Evolutionary conservation across 257 asterid species (phyloP).

Genomic region (Plectranthus barbatus): DNA sequence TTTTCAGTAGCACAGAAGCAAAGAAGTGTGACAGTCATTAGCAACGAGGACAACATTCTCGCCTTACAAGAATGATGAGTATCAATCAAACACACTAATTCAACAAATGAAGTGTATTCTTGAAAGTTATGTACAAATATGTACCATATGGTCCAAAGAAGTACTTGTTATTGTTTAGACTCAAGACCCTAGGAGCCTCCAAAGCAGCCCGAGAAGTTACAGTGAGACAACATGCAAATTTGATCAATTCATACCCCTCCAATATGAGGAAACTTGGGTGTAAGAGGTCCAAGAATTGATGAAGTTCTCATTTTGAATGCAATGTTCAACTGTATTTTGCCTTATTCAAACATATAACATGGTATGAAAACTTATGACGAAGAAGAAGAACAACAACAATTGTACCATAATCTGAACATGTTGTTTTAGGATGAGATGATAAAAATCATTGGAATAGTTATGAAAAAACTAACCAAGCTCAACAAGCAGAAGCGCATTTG

Average conservation of each 20-base stretch:
- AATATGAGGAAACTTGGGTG: no score
- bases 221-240: neutral
- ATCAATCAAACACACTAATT: neutral
- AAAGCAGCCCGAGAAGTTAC: slow-evolving; percentile 68
- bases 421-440: no score
- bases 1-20: slow-evolving; percentile 86
- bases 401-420: no score
- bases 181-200: slow-evolving; percentile 76
- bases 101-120: neutral
- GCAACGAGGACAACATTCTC: slow-evolving; percentile 88
- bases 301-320: no score
- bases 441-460: no score
- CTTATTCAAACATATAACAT: no score
- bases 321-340: no score
- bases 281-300: no score
- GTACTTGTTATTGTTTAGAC: slow-evolving; percentile 48
- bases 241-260: no score
- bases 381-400: no score
- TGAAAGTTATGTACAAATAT: neutral
- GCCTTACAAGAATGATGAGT: slow-evolving; percentile 31
- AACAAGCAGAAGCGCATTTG: slow-evolving; percentile 75
- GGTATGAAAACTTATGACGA: no score
- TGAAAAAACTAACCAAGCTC: slow-evolving; percentile 52
- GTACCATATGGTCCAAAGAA: slow-evolving; percentile 92
- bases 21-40: slow-evolving; percentile 94